Conservation (phyloP, 192 early-diverging fungal species). For the Umbelopsis isabellina region DNA sequence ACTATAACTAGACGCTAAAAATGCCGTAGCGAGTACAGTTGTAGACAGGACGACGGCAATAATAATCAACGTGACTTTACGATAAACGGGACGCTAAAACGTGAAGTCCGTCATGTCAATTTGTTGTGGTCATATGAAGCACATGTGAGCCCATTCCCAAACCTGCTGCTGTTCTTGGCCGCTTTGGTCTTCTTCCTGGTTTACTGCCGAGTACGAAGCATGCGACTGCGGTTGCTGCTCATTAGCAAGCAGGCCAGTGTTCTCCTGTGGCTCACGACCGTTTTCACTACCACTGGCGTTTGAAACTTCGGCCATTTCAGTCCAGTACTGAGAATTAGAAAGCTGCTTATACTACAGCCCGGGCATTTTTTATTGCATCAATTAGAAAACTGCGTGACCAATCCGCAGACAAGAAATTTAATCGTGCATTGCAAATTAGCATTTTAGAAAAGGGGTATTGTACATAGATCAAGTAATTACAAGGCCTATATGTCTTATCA, state of each 20-base stretch:
- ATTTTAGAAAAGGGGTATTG: no score
- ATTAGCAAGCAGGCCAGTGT: not conserved
- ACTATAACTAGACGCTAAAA: not conserved
- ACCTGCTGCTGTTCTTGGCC: not conserved
- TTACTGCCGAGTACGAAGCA: not conserved
- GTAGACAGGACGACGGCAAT: slow-evolving; percentile 4
- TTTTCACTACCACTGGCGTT: not conserved
- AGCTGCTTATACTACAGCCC: no score
- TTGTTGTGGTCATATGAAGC: no score
- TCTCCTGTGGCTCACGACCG: not conserved
- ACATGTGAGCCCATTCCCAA: not conserved
- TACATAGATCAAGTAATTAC: no score
- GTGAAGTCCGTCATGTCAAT: not conserved
- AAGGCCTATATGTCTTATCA: no score
- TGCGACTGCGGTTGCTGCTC: not conserved
- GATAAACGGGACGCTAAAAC: not conserved
- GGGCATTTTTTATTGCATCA: no score
- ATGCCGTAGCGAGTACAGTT: not conserved
- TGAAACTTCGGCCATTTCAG: no score
- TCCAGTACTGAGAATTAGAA: no score
- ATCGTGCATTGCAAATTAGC: no score
- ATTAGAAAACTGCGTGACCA: no score
- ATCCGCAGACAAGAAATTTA: no score
- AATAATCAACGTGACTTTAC: not conserved
- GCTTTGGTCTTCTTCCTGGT: slow-evolving; percentile 11